A percentile compares a stretch with the other conserved stretches of the same genome.
Conservation (phyloP, 257 asterid species). For the Fraxinus cuspidata region DNA sequence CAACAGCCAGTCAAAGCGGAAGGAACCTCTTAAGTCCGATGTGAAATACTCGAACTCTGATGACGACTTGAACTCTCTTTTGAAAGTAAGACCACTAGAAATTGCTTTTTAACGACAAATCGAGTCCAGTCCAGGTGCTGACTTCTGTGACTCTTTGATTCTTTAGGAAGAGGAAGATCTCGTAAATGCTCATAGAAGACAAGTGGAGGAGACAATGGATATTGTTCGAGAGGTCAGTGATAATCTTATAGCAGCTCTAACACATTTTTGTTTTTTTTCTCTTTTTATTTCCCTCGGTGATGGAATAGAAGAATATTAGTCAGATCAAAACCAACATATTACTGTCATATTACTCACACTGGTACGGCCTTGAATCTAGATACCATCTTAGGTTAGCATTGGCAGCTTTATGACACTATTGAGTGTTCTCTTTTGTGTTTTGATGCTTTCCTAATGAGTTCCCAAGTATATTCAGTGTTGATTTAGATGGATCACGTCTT, state of each 20-base stretch:
- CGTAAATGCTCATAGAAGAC: slow-evolving; percentile 78
- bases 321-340: not conserved
- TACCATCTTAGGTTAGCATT: not conserved
- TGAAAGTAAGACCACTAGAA: slow-evolving; percentile 53
- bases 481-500: not conserved
- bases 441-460: not conserved
- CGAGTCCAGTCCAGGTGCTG: not conserved
- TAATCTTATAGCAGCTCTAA: slow-evolving; percentile 2
- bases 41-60: slow-evolving; percentile 49
- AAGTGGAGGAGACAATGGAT: slow-evolving; percentile 91
- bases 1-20: slow-evolving; percentile 67
- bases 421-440: not conserved
- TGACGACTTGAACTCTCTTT: slow-evolving; percentile 64
- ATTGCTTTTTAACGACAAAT: slow-evolving; percentile 5
- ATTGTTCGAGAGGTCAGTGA: slow-evolving; percentile 80
- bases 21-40: slow-evolving; percentile 73
- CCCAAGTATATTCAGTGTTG: not conserved
- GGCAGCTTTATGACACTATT: not conserved
- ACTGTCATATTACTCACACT: slow-evolving; percentile 15
- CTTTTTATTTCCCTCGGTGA: not conserved
- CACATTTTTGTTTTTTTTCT: not conserved
- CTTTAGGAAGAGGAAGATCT: slow-evolving; percentile 92
- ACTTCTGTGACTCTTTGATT: slow-evolving; percentile 20
- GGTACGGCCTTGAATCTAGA: not conserved
- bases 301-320: slow-evolving; percentile 2